Evolutionary conservation across 1,284 basidiomycete genomes (phyloP).

Genomic region (Abortiporus biennis): DNA sequence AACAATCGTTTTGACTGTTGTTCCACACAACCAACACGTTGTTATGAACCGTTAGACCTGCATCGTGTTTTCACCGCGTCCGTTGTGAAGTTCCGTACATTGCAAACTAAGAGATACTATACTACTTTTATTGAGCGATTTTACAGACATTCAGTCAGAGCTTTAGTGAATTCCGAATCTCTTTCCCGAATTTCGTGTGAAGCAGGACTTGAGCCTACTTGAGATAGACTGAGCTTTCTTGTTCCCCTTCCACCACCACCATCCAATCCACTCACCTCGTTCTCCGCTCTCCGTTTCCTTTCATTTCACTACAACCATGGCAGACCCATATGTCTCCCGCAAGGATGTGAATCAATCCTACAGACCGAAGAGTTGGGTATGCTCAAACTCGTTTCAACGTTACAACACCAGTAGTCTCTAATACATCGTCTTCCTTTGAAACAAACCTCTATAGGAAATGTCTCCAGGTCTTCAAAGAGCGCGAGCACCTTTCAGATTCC

Average conservation of each 20-base stretch:
- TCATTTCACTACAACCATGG: slow-evolving; percentile 15
- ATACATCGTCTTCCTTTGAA: not conserved
- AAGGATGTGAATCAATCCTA: slow-evolving; percentile 32
- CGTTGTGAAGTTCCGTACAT: too few species aligned
- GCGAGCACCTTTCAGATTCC: slow-evolving; percentile 74
- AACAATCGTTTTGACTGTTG: too few species aligned
- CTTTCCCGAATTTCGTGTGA: not conserved
- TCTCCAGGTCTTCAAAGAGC: slow-evolving; percentile 86
- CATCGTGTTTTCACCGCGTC: not conserved
- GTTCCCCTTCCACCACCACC: not conserved
- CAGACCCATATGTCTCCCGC: slow-evolving; percentile 28
- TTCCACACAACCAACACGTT: too few species aligned
- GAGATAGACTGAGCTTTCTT: not conserved
- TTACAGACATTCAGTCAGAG: too few species aligned
- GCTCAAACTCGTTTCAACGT: slow-evolving; percentile 10
- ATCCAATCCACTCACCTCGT: not conserved
- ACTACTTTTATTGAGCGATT: not conserved
- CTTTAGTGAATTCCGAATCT: not conserved
- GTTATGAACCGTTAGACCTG: too few species aligned
- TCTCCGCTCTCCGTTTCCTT: not conserved
- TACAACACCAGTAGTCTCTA: not conserved
- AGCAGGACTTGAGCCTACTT: not conserved
- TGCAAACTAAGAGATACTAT: not conserved
- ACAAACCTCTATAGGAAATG: slow-evolving; percentile 49
- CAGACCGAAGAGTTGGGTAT: slow-evolving; percentile 33